Evolutionary conservation across 176 grass and related monocot genomes (phyloP), one percentile per base, ranked within the genome.

Genomic region (Microstegium vimineum): DNA sequence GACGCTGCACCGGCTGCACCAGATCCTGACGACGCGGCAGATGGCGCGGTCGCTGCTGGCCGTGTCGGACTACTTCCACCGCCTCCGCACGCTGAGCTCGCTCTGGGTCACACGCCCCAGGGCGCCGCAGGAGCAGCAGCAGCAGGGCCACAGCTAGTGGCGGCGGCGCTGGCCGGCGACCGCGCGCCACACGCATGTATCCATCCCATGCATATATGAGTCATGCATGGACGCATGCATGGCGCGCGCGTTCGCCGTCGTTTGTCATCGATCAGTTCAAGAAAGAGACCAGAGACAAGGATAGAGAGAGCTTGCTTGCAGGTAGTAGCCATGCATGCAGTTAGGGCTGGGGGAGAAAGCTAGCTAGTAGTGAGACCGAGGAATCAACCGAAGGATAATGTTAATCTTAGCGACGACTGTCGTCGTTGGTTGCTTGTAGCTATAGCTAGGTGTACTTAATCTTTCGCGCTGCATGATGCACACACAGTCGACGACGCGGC

Each of bases 11-110:
- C 81, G 81, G 69, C 89, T 94, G 66, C 82, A 90, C 78, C 92
- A 94, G 81, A 43, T 94, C 45, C 81, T 94, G 81, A 92, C 92
- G 69, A 78, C 87, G 45, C 62, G 84, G 74, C 92, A 94, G 83
- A 89, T 91, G 85, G 92, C 89, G 31, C 81, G 84, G 30, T 94
- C 89, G 80, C 87, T 94, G 74, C 84, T 94, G 13, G 89, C 87
- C 67, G 67, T 94, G 60, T 69, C 87, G 23, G 92, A 94, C 70
- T 92, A 94, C 84, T 94, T 92, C 68, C 84, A 94, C 65, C 92
- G 92, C 81, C 92, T 94, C 80, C 89, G 92, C 70, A 80, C 87
- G 9, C 84, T 94, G 62, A 92, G 92, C 86, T 90, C 84, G 17
- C 78, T 92, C 72, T 92, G 89, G 87, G 60, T 87, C 49, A 78